A percentile compares a stretch with the other conserved stretches of the same genome.
Conservation (phyloP, 2,329 filamentous ascomycete species). For the Intubia oerlemansii region DNA sequence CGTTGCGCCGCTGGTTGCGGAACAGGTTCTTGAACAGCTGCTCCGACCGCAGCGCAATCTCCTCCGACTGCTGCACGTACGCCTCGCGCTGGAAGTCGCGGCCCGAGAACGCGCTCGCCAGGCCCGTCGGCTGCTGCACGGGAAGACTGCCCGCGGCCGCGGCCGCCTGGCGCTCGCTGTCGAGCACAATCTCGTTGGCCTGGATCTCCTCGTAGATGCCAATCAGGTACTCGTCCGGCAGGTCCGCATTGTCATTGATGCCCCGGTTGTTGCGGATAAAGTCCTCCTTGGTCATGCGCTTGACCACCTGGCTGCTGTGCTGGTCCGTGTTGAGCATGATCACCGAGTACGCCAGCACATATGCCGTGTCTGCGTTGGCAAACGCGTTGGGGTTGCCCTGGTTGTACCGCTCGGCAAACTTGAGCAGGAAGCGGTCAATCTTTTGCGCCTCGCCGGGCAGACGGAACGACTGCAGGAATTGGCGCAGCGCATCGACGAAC, state of each 20-base stretch:
- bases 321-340: constrained; percentile 93
- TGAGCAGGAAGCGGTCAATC: constrained; percentile 98
- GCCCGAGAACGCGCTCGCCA: constrained; percentile 75
- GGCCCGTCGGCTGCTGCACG: constrained; percentile 30
- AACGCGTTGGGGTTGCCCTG: constrained; percentile 92
- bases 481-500: constrained; percentile 79
- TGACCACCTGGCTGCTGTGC: constrained; percentile 67
- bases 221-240: constrained; percentile 79
- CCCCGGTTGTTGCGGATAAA: constrained; percentile 99
- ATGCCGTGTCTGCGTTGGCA: constrained; percentile 93
- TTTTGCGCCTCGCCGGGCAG: constrained; percentile 93
- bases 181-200: constrained; percentile 79
- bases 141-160: constrained; percentile 49
- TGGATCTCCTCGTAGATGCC: constrained; percentile 86
- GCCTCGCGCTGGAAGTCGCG: constrained; percentile 83
- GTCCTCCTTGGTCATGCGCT: constrained; percentile 85
- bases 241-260: constrained; percentile 88
- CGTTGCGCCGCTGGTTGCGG: constrained; percentile 67
- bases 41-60: constrained; percentile 53
- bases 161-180: constrained; percentile 77
- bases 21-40: constrained; percentile 89
- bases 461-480: constrained; percentile 87
- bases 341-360: constrained; percentile 87
- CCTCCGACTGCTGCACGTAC: constrained; percentile 84
- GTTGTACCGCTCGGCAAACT: constrained; percentile 92